Evolutionary conservation across 306 rosid genomes (phyloP), one percentile per base, ranked within the genome.

Genomic region (Cercis canadensis): DNA sequence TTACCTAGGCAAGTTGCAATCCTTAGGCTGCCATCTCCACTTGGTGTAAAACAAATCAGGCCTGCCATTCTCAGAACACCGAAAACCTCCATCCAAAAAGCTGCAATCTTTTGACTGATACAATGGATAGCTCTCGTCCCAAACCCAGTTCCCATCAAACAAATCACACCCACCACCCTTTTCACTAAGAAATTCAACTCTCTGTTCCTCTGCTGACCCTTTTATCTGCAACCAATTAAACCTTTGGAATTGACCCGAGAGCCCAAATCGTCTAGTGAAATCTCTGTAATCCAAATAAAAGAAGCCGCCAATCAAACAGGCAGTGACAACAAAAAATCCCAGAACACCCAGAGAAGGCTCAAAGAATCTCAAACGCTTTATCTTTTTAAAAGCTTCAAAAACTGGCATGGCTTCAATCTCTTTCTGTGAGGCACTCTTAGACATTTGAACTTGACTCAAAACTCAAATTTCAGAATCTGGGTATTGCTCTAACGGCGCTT

Each of bases 11-110:
- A 93, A 79, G 78, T 93, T 88, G 85, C 97, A 93, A 62, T 61
- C 21, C 64, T 75, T 86, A 32, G 97, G 98, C 61, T 92, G 98
- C 98, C 98, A 90, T 85, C 97, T 86, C 97, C 97, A 92, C 80
- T 92, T 86, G 51, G 97, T 90, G 77, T 90, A 92, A 45, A 85
- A 90, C 76, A 80, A 87, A 85, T 92, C 98, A 76, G 81, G 92
- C 11, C 98, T 88, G 9, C 97, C 98, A 81, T 87, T 93, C 76
- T 93, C 93, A 53, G 89, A 72, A 80, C 97, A 93, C 41, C 96
- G 75, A 71, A 90, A 90, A 14, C 96, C 98, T 2, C 13, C 80
- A 63, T 90, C 98, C 36, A 90, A 31, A 54, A 85, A 88, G 11
- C 67, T 84, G 52, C 98, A 90, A 58, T 78, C 88, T 75, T 75